These are phyloP conservation scores for Leccinum variabile DNA, from an alignment of 1,284 basidiomycete genomes.

Conservation along the genomic window DNA sequence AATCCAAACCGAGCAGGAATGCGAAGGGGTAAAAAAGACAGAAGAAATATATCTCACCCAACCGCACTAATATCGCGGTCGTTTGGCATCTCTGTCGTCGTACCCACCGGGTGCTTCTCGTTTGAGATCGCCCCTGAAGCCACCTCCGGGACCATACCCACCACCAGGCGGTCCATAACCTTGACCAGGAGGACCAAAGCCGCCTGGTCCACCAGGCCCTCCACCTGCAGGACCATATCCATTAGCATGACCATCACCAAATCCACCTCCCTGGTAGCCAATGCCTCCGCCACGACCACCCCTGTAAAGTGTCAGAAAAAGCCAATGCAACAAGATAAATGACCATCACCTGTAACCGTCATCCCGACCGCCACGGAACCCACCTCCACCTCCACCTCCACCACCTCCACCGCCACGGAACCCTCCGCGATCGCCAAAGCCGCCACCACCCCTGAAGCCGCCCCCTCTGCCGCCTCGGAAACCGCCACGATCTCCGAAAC, in stretches of 20 bases:
- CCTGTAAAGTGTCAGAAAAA: slow-evolving; percentile 37
- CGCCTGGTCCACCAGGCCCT: slow-evolving; percentile 47
- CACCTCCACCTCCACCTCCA: not conserved
- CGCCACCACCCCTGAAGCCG: slow-evolving; percentile 39
- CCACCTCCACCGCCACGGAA: slow-evolving; percentile 35
- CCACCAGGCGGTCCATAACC: slow-evolving; percentile 36
- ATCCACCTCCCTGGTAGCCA: slow-evolving; percentile 65
- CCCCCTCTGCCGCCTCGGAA: slow-evolving; percentile 45
- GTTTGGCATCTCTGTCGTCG: slow-evolving; percentile 79
- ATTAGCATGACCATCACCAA: slow-evolving; percentile 54
- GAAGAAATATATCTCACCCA: slow-evolving; percentile 35
- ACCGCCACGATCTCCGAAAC: slow-evolving; percentile 46
- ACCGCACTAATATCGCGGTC: slow-evolving; percentile 70
- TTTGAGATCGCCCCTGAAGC: slow-evolving; percentile 65
- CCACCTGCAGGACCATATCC: slow-evolving; percentile 52
- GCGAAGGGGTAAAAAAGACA: slow-evolving; percentile 20
- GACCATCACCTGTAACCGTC: slow-evolving; percentile 54
- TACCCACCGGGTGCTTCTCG: slow-evolving; percentile 68
- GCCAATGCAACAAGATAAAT: slow-evolving; percentile 21
- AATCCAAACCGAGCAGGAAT: slow-evolving; percentile 24
- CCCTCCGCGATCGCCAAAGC: slow-evolving; percentile 40
- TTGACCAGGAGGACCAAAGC: slow-evolving; percentile 45
- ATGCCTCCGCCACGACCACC: slow-evolving; percentile 73
- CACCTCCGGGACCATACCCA: slow-evolving; percentile 44
- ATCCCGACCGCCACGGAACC: slow-evolving; percentile 30